phyloP scores from a whole-genome alignment of 106 monocot genomes.

The Vanilla planifolia region DNA sequence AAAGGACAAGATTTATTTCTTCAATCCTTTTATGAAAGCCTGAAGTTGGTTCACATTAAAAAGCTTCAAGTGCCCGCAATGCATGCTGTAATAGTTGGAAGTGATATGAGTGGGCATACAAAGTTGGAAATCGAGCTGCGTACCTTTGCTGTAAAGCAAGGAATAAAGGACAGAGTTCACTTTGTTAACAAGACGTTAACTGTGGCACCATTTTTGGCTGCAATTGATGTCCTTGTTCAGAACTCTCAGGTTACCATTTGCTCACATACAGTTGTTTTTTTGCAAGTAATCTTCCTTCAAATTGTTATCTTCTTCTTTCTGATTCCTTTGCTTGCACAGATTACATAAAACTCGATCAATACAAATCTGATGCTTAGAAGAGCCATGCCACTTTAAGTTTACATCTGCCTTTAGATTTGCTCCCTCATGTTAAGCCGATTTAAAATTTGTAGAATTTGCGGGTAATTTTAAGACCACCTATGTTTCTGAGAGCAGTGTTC shows the following conservation, averaged over 20 bases:
- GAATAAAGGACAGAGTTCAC: slow-evolving; percentile 68
- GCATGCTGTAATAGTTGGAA: slow-evolving; percentile 87
- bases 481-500: no score
- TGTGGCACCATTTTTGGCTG: slow-evolving; percentile 88
- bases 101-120: slow-evolving; percentile 91
- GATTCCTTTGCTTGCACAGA: slow-evolving; percentile 1
- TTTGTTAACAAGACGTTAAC: slow-evolving; percentile 92
- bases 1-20: slow-evolving; percentile 95
- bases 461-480: no score
- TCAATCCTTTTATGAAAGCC: slow-evolving; percentile 70
- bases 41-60: slow-evolving; percentile 55
- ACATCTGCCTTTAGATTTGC: no score
- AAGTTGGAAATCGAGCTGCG: slow-evolving; percentile 81
- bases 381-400: no score
- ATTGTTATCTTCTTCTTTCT: background rate
- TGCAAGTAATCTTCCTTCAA: no score
- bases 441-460: no score
- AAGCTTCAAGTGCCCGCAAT: slow-evolving; percentile 75
- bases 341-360: no score
- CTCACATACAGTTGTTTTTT: no score
- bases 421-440: no score
- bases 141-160: slow-evolving; percentile 55
- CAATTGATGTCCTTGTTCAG: slow-evolving; percentile 91
- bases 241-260: slow-evolving; percentile 99
- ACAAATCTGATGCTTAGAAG: no score